These are phyloP conservation scores for Nyssa sinensis DNA, from an alignment of 148 eudicot species.

Conservation along the genomic window DNA sequence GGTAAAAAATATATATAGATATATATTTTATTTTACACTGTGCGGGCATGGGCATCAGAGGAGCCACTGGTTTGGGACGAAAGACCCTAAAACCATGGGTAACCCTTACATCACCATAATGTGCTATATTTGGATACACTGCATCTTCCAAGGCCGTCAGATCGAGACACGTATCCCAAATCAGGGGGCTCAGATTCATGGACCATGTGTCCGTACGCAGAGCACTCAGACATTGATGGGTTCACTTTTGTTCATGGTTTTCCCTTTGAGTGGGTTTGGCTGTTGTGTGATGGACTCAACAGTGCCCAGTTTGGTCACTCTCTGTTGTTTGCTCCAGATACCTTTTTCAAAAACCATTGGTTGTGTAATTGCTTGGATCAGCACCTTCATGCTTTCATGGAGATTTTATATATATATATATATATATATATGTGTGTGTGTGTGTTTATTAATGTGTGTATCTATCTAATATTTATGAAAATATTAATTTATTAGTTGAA, in stretches of 20 bases:
- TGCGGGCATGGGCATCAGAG: neutral
- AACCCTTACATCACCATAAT: neutral
- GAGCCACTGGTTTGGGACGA: slow-evolving; percentile 15
- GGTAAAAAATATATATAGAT: no score
- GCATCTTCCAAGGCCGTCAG: neutral
- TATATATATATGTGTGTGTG: no score
- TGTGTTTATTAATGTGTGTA: no score
- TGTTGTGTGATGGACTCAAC: no score
- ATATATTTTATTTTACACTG: neutral
- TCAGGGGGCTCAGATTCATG: slow-evolving; percentile 2
- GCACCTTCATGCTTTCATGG: no score
- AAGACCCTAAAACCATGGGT: slow-evolving; percentile 20
- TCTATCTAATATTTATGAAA: no score
- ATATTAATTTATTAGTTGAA: no score
- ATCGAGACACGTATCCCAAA: slow-evolving; percentile 10
- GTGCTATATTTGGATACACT: slow-evolving; percentile 4
- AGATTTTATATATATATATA: no score
- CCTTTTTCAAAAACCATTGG: no score
- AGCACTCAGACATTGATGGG: slow-evolving; percentile 1
- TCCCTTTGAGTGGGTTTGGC: neutral
- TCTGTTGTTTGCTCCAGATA: neutral
- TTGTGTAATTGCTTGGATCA: no score
- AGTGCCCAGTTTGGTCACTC: neutral
- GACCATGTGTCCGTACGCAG: neutral
- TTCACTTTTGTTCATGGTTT: neutral